These are phyloP conservation scores for Fomitiporia mediterranea DNA, from an alignment of 1,284 basidiomycete genomes.

Conservation along the genomic window DNA sequence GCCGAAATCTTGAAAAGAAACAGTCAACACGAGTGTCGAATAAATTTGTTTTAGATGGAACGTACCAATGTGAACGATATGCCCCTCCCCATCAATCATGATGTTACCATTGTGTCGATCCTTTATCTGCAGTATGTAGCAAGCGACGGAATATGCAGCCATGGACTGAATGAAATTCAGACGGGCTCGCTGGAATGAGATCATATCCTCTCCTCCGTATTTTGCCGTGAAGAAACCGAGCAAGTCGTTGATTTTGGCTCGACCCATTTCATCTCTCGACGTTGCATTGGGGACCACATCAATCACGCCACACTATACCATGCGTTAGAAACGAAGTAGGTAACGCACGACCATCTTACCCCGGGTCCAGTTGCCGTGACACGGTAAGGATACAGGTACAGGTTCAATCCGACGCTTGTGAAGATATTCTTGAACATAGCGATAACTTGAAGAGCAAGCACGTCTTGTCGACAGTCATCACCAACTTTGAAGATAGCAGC, in stretches of 20 bases:
- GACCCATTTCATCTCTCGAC: constrained; percentile 98
- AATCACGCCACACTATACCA: constrained; percentile 86
- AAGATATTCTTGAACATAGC: constrained; percentile 99
- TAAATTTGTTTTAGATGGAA: constrained; percentile 9
- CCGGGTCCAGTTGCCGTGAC: constrained; percentile 97
- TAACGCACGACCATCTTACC: constrained; percentile 43
- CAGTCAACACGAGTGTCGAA: constrained; percentile 17
- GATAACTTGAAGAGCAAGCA: constrained; percentile 94
- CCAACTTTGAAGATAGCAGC: constrained; percentile 99
- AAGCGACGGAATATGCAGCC: constrained; percentile 99
- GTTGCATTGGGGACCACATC: constrained; percentile 99
- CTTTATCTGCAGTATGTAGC: constrained; percentile 96
- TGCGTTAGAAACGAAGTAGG: constrained; percentile 1
- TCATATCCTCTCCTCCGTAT: constrained; percentile 86
- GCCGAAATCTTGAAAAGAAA: constrained; percentile 75
- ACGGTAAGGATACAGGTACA: constrained; percentile 95
- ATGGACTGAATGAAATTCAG: constrained; percentile 98
- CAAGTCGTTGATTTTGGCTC: constrained; percentile 96
- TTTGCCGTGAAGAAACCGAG: constrained; percentile 93
- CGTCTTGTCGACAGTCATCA: constrained; percentile 98
- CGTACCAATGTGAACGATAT: constrained; percentile 90
- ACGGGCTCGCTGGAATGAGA: constrained; percentile 90
- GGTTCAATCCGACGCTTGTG: constrained; percentile 78
- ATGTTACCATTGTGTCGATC: constrained; percentile 99
- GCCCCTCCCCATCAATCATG: constrained; percentile 97